phyloP scores from a whole-genome alignment of 257 asterid genomes.

The Fraxinus excelsior region DNA sequence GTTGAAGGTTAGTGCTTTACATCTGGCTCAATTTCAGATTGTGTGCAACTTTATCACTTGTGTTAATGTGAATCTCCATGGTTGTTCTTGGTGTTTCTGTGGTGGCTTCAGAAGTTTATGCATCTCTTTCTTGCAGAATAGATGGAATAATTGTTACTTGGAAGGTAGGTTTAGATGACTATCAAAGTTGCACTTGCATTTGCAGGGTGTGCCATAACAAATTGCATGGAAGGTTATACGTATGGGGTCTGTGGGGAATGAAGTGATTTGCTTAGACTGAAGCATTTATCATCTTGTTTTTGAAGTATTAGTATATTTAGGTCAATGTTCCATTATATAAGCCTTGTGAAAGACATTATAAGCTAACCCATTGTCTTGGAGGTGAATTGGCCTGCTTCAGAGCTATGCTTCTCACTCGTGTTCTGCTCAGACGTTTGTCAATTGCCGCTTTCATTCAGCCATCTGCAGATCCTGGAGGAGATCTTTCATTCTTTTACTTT shows the following conservation, averaged over 20 bases:
- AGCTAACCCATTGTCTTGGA: background rate
- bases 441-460: background rate
- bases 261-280: background rate
- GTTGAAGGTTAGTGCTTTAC: constrained; percentile 56
- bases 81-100: constrained; percentile 6
- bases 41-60: constrained; percentile 13
- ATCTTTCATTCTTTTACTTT: background rate
- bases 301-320: background rate
- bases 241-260: background rate
- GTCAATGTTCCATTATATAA: background rate
- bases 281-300: background rate
- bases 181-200: background rate
- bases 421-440: background rate
- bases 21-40: background rate
- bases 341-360: background rate
- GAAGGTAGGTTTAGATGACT: background rate
- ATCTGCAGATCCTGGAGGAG: constrained; percentile 3
- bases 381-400: background rate
- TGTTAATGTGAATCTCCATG: background rate
- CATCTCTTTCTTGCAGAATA: background rate
- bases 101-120: constrained; percentile 8
- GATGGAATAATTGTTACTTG: background rate
- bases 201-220: background rate
- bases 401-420: background rate
- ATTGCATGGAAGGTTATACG: background rate